Conservation (phyloP, 805 yeast genomes). For the Kodamaea leandrae region DNA sequence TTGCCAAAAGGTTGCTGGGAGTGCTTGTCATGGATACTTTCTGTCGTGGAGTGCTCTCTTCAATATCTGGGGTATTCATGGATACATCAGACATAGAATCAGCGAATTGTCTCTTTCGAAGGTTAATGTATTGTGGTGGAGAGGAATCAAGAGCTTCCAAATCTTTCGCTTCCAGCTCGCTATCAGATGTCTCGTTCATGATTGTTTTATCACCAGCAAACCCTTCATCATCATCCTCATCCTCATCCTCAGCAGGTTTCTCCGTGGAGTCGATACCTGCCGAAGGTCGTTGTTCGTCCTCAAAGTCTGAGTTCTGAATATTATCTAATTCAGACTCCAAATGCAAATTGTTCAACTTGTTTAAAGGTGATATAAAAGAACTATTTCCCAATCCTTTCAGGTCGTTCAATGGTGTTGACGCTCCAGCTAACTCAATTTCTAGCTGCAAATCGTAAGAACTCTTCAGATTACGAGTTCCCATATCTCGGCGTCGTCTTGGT, state of each 20-base stretch:
- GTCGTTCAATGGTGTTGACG: constrained; percentile 24
- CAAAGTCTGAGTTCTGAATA: not conserved
- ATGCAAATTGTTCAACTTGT: constrained; percentile 33
- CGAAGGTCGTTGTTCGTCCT: not conserved
- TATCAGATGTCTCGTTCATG: constrained; percentile 17
- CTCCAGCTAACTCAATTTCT: constrained; percentile 17
- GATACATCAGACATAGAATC: constrained; percentile 27
- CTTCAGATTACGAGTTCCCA: not conserved
- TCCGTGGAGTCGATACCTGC: constrained; percentile 2
- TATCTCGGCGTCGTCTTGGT: constrained; percentile 1
- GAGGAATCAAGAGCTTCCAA: constrained; percentile 7
- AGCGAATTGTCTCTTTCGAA: constrained; percentile 25
- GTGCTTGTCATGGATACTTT: constrained; percentile 5
- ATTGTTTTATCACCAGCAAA: constrained; percentile 29
- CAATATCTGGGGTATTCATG: constrained; percentile 23
- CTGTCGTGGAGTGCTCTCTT: constrained; percentile 1
- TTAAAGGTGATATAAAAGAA: constrained; percentile 34
- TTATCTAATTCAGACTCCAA: constrained; percentile 18
- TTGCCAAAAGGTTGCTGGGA: constrained; percentile 2
- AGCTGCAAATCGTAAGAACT: constrained; percentile 3
- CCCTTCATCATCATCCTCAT: constrained; percentile 15
- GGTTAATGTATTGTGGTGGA: constrained; percentile 22
- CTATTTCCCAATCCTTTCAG: constrained; percentile 9
- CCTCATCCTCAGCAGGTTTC: constrained; percentile 10
- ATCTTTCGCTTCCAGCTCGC: constrained; percentile 15